Base-by-base conservation (phyloP, 345 rosid species). In the Moringa oleifera region DNA sequence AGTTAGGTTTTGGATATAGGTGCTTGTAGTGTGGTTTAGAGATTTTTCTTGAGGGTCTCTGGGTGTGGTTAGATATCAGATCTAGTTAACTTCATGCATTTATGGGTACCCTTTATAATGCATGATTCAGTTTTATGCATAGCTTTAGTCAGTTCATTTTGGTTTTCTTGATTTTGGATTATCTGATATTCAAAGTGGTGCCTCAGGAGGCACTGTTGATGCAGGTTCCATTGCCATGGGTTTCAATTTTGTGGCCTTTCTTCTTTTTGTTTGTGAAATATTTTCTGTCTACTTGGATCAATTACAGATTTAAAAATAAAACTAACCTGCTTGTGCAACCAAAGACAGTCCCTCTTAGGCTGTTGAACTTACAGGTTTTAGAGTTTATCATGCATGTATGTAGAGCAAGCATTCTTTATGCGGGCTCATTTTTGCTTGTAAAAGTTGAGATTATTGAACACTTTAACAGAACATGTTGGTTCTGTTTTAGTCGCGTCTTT, bases 11-110 rank as follows among this genome's bases (percentile, higher is more conserved):
- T 41, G 2, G 12, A 7, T 9, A 15, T 11, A 41, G 47, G 6
- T 7, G 13, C 1, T 41, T 41, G 33, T 28, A 8, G 25, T 17
- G 36, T 24, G 13, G 57, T 0, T 22, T 58, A 36, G 45, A 18
- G 49, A 13, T 22, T 31, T 58, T 19, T 19, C 1, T 51, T 51
- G 58, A 55, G 23, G 51, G 21, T 23, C 6, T 50, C 12, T 66
- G 70, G 37, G 63, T 13, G 21, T 28, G 52, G n/a, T 19, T 65
- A 12, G 28, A 25, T 56, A 24, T 31, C 16, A 49, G 69, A 57
- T 51, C 41, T 51, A n/a, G 28, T 58, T 50, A 51, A 51, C 5
- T 51, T 51, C 10, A 7, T 4, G 20, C 9, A 8, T 41, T 41
- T 41, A 5, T 16, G 6, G 53, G 21, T 21, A 15, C 47, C 47